phyloP scores from a whole-genome alignment of 2,329 filamentous ascomycete genomes.

The Akanthomyces lecanii region DNA sequence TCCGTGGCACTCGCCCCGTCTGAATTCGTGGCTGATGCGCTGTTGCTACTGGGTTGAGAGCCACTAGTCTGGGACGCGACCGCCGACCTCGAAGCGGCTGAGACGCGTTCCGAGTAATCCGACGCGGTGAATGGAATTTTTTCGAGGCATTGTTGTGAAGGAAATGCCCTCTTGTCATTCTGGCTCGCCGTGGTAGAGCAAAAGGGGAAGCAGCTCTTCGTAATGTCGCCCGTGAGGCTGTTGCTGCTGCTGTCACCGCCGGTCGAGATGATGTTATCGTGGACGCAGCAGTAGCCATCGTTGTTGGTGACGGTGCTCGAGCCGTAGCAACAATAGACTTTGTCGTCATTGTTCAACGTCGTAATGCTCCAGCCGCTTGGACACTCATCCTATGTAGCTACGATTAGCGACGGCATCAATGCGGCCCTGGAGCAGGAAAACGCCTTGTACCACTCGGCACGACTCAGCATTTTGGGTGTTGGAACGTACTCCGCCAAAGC shows the following conservation, averaged over 20 bases:
- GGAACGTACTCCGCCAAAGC: neutral
- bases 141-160: neutral
- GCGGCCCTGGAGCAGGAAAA: no score
- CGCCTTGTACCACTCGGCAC: neutral
- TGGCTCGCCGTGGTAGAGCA: neutral
- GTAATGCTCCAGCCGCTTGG: neutral
- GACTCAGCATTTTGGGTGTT: neutral
- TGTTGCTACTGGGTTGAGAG: neutral
- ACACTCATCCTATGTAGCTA: neutral
- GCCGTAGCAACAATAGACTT: neutral
- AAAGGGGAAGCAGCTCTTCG: neutral
- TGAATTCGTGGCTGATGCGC: neutral
- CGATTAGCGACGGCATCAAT: neutral
- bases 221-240: neutral
- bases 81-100: neutral
- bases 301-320: neutral
- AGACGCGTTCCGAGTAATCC: constrained; percentile 3
- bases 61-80: neutral
- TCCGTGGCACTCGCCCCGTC: neutral
- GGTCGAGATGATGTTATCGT: neutral
- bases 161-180: neutral
- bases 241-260: neutral
- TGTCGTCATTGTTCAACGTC: neutral
- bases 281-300: neutral
- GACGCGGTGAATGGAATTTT: neutral